These are phyloP conservation scores for Mesembryanthemum crystallinum DNA, from an alignment of 148 eudicot genomes.

Conservation along the genomic window DNA sequence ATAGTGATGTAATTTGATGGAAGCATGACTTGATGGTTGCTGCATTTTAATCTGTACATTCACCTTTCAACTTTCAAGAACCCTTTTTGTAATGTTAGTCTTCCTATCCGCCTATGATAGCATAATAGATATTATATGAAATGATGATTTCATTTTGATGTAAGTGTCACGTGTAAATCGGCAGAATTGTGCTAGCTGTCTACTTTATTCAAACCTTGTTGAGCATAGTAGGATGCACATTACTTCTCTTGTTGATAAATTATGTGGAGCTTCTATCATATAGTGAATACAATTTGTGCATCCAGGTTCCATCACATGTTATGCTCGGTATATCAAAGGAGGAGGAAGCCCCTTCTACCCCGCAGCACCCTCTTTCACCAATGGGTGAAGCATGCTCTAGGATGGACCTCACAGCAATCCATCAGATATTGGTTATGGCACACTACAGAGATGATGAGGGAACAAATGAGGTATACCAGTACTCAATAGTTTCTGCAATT, in stretches of 20 bases:
- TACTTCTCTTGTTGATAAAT: not conserved
- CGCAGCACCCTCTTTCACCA: slow-evolving; percentile 67
- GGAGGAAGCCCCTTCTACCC: slow-evolving; percentile 70
- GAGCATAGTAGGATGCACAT: not conserved
- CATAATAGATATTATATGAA: not conserved
- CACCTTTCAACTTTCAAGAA: not conserved
- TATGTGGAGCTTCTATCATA: slow-evolving; percentile 5
- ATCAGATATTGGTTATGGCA: slow-evolving; percentile 58
- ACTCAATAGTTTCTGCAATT: not conserved
- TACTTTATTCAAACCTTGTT: not conserved
- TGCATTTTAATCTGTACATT: not conserved
- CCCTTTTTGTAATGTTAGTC: not conserved
- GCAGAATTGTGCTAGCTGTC: not conserved
- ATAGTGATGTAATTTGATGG: not conserved
- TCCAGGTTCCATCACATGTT: slow-evolving; percentile 64
- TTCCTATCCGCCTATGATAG: not conserved
- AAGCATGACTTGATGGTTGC: not conserved
- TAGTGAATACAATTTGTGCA: not conserved
- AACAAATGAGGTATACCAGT: slow-evolving; percentile 71
- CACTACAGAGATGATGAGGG: slow-evolving; percentile 90
- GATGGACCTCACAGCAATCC: slow-evolving; percentile 87
- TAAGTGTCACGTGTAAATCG: not conserved
- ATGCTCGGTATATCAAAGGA: slow-evolving; percentile 74
- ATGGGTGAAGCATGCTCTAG: slow-evolving; percentile 96
- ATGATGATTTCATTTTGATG: not conserved